phyloP scores from a whole-genome alignment of 129 eudicot species.

The Centrapalus pauciflorus region DNA sequence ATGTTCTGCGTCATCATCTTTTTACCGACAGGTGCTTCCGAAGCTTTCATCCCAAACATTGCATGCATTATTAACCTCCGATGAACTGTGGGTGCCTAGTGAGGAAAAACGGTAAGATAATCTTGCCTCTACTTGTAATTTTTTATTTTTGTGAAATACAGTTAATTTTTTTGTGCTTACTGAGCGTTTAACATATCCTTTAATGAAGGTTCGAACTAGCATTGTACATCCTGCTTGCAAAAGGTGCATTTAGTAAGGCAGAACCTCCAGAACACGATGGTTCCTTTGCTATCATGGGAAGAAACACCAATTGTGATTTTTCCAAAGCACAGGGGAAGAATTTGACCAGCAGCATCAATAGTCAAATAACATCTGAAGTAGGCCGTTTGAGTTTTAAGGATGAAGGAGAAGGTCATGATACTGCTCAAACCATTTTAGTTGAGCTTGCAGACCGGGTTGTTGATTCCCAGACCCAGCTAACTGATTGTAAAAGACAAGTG shows the following conservation, averaged over 20 bases:
- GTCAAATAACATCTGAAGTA: constrained; percentile 35
- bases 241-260: constrained; percentile 49
- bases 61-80: constrained; percentile 85
- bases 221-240: constrained; percentile 66
- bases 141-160: background rate
- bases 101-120: constrained; percentile 85
- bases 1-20: constrained; percentile 7
- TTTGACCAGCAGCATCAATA: constrained; percentile 29
- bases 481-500: constrained; percentile 34
- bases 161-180: constrained; percentile 1
- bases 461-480: constrained; percentile 37
- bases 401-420: constrained; percentile 35
- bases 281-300: constrained; percentile 30
- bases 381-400: constrained; percentile 43
- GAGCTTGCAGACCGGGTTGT: constrained; percentile 49
- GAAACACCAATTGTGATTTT: constrained; percentile 21
- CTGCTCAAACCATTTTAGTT: constrained; percentile 46
- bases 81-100: constrained; percentile 92
- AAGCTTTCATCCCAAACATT: constrained; percentile 92
- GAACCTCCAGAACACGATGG: constrained; percentile 47
- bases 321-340: constrained; percentile 41
- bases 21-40: constrained; percentile 69
- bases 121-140: background rate
- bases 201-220: constrained; percentile 85
- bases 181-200: constrained; percentile 3